Evolutionary conservation across 1,284 basidiomycete species (phyloP).

Genomic region (Meira nashicola): DNA sequence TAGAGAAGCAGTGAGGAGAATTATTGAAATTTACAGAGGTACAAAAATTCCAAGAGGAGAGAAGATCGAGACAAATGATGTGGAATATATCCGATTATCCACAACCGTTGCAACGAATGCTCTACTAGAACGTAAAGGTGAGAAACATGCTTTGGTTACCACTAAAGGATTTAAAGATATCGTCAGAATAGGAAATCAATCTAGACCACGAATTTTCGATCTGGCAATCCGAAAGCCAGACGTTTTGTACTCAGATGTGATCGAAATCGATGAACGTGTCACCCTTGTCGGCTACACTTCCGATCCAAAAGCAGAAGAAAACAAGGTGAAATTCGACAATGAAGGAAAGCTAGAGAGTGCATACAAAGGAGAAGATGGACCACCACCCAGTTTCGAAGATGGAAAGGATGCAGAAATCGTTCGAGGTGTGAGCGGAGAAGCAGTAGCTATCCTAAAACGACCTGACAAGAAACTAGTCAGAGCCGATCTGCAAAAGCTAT

Average conservation of each 20-base stretch:
- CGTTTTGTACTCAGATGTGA: slow-evolving; percentile 71
- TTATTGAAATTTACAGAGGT: slow-evolving; percentile 73
- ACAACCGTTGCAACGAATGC: slow-evolving; percentile 97
- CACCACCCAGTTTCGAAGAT: slow-evolving; percentile 64
- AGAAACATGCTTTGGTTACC: slow-evolving; percentile 82
- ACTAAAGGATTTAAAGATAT: slow-evolving; percentile 89
- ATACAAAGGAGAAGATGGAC: slow-evolving; percentile 47
- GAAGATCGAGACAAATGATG: slow-evolving; percentile 72
- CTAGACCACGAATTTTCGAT: slow-evolving; percentile 67
- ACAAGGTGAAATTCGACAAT: slow-evolving; percentile 70
- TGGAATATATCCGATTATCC: slow-evolving; percentile 89
- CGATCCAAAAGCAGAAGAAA: slow-evolving; percentile 72
- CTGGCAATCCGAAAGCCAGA: slow-evolving; percentile 61
- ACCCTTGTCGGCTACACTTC: slow-evolving; percentile 88
- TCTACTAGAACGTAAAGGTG: slow-evolving; percentile 85
- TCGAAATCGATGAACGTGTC: slow-evolving; percentile 91
- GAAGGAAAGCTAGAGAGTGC: slow-evolving; percentile 57
- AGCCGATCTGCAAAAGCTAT: slow-evolving; percentile 66
- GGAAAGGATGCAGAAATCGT: slow-evolving; percentile 70
- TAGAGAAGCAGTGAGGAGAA: slow-evolving; percentile 85
- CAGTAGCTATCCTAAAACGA: slow-evolving; percentile 74
- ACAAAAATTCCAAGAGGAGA: slow-evolving; percentile 64
- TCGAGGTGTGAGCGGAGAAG: slow-evolving; percentile 80
- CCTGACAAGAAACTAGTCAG: slow-evolving; percentile 56
- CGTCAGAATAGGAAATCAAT: slow-evolving; percentile 85